Base-by-base conservation (phyloP, 2,329 filamentous ascomycete species). In the Xylaria sp. region DNA sequence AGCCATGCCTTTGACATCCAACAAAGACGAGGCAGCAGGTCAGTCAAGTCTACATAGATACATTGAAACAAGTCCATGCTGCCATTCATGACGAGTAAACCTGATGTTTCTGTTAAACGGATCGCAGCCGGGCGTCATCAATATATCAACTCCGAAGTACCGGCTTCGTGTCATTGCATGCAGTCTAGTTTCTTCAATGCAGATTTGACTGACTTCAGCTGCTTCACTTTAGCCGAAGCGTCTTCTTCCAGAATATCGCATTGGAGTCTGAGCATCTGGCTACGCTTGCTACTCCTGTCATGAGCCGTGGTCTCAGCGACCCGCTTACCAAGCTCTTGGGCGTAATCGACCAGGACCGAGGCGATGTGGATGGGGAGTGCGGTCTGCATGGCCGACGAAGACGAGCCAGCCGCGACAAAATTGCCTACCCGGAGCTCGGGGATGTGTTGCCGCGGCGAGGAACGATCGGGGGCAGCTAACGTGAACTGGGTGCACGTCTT, bases 371-470 rank as follows among this genome's bases (percentile, higher is more conserved):
- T 52, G 2, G 67, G 37, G 16, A 68, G 54, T 7, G 60, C 57
- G 1, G 47, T 56, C 40, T 68, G 66, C 64, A 68, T 67, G 2
- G 59, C 58, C 4, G 62, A 63, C 20, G 66, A 57, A 2, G 62
- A 56, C 7, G 61, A 26, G 3, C 53, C 51, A 16, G 60, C 64
- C 7, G 61, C 64, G 17, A 68, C 63, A 24, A 68, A 67, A 19
- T 46, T 63, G 1, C 76, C 76, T 4, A 78, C 69, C 3, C 71
- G 70, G 13, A 77, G 71, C 43, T 76, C 70, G 0, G 75, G 74
- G 2, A 77, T 66, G 17, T 70, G 66, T 37, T 76, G 66, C 5
- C 65, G 63, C 0, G 69, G 72, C 13, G 71, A 66, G 13, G 63
- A 53, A 11, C 64, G 57, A 4, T 57, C 48, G 0, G 71, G 67